Percentiles rank a stretch among this genome's conserved stretches.
These are phyloP conservation scores for Tricholoma hemisulphureum DNA, from an alignment of 768 basidiomycete genomes.

Conservation along the genomic window DNA sequence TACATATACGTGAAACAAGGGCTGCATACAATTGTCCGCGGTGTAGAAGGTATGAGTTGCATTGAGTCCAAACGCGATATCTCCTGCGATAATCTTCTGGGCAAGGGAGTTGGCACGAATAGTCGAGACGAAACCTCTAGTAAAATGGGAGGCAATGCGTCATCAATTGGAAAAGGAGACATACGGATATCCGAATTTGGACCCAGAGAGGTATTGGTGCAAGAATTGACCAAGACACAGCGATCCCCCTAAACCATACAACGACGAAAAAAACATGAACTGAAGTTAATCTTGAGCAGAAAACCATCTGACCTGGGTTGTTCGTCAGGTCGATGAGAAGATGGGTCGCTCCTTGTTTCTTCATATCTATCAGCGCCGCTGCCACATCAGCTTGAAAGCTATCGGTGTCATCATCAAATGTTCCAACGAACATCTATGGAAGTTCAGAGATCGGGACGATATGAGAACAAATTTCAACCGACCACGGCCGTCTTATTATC, in stretches of 20 bases:
- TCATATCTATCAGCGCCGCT: constrained; percentile 44
- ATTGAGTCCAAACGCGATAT: constrained; percentile 45
- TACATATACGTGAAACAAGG: neutral
- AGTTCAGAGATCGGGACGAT: neutral
- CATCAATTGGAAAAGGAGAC: constrained; percentile 20
- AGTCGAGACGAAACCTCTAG: constrained; percentile 58
- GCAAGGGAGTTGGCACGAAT: constrained; percentile 56
- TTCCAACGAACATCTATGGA: constrained; percentile 57
- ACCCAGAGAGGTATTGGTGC: constrained; percentile 54
- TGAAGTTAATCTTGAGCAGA: neutral
- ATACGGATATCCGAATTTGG: constrained; percentile 49
- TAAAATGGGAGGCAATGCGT: neutral
- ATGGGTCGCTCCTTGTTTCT: constrained; percentile 46
- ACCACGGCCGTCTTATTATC: constrained; percentile 60
- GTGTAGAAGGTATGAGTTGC: constrained; percentile 42
- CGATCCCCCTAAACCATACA: constrained; percentile 48
- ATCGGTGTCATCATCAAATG: constrained; percentile 50
- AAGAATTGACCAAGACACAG: constrained; percentile 63
- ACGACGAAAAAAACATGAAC: neutral
- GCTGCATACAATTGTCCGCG: constrained; percentile 51
- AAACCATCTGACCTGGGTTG: constrained; percentile 49
- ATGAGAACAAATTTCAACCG: constrained; percentile 16
- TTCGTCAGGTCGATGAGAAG: constrained; percentile 59
- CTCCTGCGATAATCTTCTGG: constrained; percentile 53
- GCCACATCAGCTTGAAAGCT: constrained; percentile 53